A percentile compares a stretch with the other conserved stretches of the same genome.
phyloP scores from a whole-genome alignment of 2,329 filamentous ascomycete genomes.

The Botryosphaeria dothidea region DNA sequence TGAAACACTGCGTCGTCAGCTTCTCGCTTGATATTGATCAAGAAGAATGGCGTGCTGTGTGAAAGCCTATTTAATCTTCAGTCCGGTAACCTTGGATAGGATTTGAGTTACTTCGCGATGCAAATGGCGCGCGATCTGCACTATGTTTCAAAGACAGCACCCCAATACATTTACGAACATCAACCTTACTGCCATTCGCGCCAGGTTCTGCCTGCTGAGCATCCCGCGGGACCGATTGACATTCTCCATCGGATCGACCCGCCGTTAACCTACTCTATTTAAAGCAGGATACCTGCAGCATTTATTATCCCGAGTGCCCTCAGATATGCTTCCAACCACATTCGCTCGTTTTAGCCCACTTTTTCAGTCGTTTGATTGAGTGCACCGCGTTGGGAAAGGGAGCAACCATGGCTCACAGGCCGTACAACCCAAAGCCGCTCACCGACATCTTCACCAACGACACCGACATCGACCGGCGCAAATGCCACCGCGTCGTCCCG shows the following conservation, averaged over 20 bases:
- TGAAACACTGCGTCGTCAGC: no score
- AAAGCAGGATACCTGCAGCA: background rate
- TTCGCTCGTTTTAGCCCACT: background rate
- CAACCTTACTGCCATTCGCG: background rate
- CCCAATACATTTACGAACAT: no score
- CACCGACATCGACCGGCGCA: slow-evolving; percentile 66
- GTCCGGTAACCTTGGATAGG: background rate
- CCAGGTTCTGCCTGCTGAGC: background rate
- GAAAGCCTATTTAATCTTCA: background rate
- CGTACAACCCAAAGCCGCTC: slow-evolving; percentile 49
- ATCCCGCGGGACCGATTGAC: background rate
- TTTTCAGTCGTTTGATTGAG: background rate
- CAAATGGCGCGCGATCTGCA: background rate
- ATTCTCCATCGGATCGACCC: background rate
- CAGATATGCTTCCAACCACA: background rate
- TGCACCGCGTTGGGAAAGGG: background rate
- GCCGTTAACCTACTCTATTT: background rate
- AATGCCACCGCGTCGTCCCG: slow-evolving; percentile 48
- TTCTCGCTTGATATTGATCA: background rate
- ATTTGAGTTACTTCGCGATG: background rate
- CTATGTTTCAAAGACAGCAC: background rate
- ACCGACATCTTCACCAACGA: slow-evolving; percentile 65
- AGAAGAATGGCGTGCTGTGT: background rate
- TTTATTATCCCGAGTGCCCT: background rate
- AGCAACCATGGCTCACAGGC: background rate